These are phyloP conservation scores for Tephrocybe sp. DNA, from an alignment of 768 basidiomycete genomes.

Conservation along the genomic window DNA sequence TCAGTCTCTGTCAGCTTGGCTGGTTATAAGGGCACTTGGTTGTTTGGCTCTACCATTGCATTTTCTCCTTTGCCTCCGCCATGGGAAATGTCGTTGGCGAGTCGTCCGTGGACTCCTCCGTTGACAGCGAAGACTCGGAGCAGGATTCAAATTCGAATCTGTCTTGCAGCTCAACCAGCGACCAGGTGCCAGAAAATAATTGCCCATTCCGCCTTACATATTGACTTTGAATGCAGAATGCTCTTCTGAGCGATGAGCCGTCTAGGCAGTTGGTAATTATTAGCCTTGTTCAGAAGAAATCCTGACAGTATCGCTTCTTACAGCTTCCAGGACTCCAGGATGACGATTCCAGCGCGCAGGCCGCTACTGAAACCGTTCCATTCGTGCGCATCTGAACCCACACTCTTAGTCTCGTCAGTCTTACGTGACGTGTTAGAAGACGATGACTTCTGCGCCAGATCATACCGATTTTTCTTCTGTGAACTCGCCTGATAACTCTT, in stretches of 20 bases:
- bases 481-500: constrained; percentile 19
- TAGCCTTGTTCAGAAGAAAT: background rate
- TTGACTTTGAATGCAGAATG: constrained; percentile 3
- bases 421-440: no score
- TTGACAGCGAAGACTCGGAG: no score
- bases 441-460: no score
- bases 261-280: background rate
- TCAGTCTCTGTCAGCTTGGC: constrained; percentile 8
- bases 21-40: background rate
- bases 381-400: no score
- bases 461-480: background rate
- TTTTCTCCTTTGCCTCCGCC: background rate
- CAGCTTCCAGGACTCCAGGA: background rate
- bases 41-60: background rate
- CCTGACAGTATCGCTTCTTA: background rate
- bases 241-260: background rate
- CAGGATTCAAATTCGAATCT: no score
- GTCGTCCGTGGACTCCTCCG: background rate
- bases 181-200: background rate
- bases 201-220: background rate
- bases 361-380: background rate
- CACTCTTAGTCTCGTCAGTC: no score
- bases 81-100: constrained; percentile 15
- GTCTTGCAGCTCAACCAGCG: no score
- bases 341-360: background rate